Evolutionary conservation across 768 basidiomycete genomes (phyloP), one percentile per base, ranked within the genome.

Genomic region (Leccinum subgranulosum): DNA sequence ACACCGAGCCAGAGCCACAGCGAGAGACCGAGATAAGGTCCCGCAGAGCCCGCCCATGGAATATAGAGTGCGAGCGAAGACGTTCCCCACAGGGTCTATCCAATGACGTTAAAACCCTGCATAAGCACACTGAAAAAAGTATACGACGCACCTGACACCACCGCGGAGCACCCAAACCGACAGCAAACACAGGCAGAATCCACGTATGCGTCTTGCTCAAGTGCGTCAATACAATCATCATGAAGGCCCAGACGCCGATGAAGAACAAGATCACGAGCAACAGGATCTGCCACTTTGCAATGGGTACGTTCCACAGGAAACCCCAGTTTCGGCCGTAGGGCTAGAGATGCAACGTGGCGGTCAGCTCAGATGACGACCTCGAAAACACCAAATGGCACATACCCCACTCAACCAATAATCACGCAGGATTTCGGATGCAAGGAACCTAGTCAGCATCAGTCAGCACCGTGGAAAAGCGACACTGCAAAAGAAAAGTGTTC

Each of bases 1-100:
- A 97, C 94, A 66, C 94, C 94, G 10, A 97, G 81, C 94, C 94
- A 97, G 45, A 97, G 78, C 94, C 94, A 97, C 31, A 97, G 76
- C 27, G 88, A 89, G 28, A 93, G 82, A 45, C 92, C 92, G 55
- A 96, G 84, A 69, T 95, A 97, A 23, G 94, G 92, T 17, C 94
- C 94, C 4, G 80, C 84, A 11, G 68, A 69, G 11, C 94, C 93
- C 3, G 90, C 94, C 94, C 94, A 97, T 5, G 94, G 93, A 57
- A 97, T 88, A 69, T 96, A 97, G 15, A 94, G 75, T 4, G 92
- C 94, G 46, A 97, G 81, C 31, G 92, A 94, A 5, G 94, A 96
- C 9, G 93, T 94, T 66, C 94, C 94, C 94, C 94, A 97, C 49
- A 94, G 75, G 85, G 94, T 96, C 84, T 86, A 54, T 27, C 21